A percentile compares a stretch with the other conserved stretches of the same genome.
phyloP scores from a whole-genome alignment of 345 rosid genomes.

The Salix caprea region DNA sequence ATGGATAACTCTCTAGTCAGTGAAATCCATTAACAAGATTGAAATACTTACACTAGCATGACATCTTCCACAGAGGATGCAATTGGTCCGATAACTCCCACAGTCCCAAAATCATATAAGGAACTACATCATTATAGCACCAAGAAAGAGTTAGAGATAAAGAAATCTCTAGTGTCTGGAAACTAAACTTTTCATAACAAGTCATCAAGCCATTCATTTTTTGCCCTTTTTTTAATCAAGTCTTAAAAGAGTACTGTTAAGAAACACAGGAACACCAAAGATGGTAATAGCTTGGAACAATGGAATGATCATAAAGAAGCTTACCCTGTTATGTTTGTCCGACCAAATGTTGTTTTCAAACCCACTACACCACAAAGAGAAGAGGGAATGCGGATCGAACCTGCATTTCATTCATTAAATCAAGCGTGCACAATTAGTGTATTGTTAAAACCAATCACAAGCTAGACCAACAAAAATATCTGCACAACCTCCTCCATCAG shows the following conservation, averaged over 20 bases:
- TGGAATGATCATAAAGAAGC: background rate
- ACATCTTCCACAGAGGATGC: constrained; percentile 78
- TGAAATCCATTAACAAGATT: background rate
- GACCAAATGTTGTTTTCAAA: constrained; percentile 77
- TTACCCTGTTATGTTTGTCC: constrained; percentile 75
- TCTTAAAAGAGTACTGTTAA: background rate
- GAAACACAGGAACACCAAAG: background rate
- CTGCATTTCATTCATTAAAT: constrained; percentile 38
- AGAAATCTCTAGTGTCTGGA: background rate
- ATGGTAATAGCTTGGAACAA: background rate
- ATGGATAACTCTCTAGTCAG: background rate
- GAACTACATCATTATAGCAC: constrained; percentile 44
- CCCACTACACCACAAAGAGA: constrained; percentile 86
- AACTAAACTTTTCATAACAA: background rate
- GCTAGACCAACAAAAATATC: constrained; percentile 11
- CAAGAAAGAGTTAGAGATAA: background rate
- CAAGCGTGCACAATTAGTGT: constrained; percentile 15
- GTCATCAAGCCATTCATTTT: background rate
- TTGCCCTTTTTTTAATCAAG: background rate
- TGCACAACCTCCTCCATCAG: constrained; percentile 89
- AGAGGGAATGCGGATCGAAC: constrained; percentile 78
- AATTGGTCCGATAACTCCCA: constrained; percentile 81
- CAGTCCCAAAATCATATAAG: constrained; percentile 64
- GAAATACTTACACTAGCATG: constrained; percentile 62
- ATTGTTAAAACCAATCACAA: background rate